phyloP scores from a whole-genome alignment of 2,329 filamentous ascomycete genomes.

The Diaporthe humulicola region DNA sequence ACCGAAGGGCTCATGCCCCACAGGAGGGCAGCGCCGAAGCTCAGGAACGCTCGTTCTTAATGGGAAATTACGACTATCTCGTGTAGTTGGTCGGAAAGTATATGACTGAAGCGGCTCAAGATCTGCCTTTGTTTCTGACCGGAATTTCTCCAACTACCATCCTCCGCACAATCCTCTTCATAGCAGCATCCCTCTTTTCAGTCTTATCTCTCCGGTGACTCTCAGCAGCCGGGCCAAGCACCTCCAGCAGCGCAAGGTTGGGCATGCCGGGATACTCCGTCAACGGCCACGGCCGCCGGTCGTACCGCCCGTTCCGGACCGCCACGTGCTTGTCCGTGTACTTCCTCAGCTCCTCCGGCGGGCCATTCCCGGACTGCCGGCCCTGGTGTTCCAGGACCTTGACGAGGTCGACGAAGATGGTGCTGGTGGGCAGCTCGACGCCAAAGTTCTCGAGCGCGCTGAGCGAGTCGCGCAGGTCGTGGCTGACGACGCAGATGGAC shows the following conservation, averaged over 20 bases:
- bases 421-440: neutral
- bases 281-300: neutral
- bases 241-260: neutral
- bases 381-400: conserved; percentile 3
- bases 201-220: neutral
- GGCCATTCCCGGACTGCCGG: neutral
- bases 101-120: neutral
- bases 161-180: conserved; percentile 8
- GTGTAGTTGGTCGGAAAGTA: neutral
- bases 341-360: neutral
- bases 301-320: neutral
- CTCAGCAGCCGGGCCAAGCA: conserved; percentile 5
- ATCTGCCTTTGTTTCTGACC: neutral
- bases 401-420: conserved; percentile 11
- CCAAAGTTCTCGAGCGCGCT: neutral
- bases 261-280: neutral
- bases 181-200: neutral
- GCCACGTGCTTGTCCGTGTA: neutral
- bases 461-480: neutral
- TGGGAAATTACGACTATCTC: too few relatives aligned
- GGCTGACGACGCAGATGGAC: neutral
- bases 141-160: neutral
- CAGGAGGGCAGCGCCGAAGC: too few relatives aligned
- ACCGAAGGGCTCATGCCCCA: too few relatives aligned
- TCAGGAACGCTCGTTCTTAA: too few relatives aligned